Evolutionary conservation across 2,329 filamentous ascomycete species (phyloP).

Genomic region (Diaporthe nobilis): DNA sequence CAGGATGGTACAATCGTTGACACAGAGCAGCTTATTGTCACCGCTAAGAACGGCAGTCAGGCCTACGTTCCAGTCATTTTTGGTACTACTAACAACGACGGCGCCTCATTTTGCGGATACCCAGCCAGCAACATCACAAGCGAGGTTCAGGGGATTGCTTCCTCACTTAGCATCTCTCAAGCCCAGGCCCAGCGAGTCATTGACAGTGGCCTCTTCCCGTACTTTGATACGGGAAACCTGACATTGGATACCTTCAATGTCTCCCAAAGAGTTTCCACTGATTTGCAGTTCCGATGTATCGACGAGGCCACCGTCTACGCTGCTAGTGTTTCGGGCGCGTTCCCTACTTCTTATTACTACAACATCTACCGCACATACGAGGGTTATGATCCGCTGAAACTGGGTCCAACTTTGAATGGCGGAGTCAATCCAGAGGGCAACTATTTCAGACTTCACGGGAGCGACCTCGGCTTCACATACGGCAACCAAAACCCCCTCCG

Average conservation of each 20-base stretch:
- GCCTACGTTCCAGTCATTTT: conserved; percentile 67
- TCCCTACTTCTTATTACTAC: conserved; percentile 40
- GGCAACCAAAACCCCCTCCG: conserved; percentile 36
- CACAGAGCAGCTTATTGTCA: conserved; percentile 61
- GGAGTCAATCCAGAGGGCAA: conserved; percentile 30
- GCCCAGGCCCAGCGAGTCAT: conserved; percentile 58
- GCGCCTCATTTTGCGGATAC: conserved; percentile 64
- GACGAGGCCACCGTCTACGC: conserved; percentile 69
- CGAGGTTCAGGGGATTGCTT: conserved; percentile 58
- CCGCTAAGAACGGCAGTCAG: conserved; percentile 57
- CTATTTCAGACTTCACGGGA: conserved; percentile 39
- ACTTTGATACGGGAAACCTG: conserved; percentile 62
- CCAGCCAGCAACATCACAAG: conserved; percentile 58
- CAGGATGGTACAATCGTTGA: conserved; percentile 67
- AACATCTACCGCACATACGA: conserved; percentile 36
- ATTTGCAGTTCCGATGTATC: conserved; percentile 68
- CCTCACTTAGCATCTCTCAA: conserved; percentile 60
- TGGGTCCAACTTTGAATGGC: conserved; percentile 32
- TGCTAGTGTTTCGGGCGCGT: conserved; percentile 43
- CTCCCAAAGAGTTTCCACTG: conserved; percentile 65
- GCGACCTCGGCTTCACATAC: conserved; percentile 38
- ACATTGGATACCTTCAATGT: conserved; percentile 70
- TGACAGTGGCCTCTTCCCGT: conserved; percentile 62
- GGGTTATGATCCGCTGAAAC: conserved; percentile 35
- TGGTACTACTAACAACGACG: conserved; percentile 63